phyloP scores from a whole-genome alignment of 352 stramenopile genomes.

The Globisporangium iwayamae region DNA sequence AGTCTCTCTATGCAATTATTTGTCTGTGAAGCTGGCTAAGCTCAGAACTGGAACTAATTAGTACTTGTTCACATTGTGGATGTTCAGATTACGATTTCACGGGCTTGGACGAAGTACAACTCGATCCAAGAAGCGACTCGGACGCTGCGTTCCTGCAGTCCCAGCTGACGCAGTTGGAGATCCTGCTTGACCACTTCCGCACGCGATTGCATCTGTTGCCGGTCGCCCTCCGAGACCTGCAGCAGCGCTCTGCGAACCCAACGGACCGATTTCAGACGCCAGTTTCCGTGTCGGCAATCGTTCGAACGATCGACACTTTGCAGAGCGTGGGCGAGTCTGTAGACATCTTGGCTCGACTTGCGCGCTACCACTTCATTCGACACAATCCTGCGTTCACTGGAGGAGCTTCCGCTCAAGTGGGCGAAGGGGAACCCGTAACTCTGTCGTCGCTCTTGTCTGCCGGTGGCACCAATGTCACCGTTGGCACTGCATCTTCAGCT shows the following conservation, averaged over 20 bases:
- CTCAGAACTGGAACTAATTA: background rate
- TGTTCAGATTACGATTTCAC: conserved; percentile 22
- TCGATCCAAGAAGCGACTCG: conserved; percentile 14
- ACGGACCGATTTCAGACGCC: background rate
- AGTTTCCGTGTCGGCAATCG: conserved; percentile 19
- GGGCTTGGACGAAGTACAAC: conserved; percentile 9
- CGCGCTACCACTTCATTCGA: conserved; percentile 46
- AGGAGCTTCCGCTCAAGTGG: conserved; percentile 2
- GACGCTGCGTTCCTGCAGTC: conserved; percentile 38
- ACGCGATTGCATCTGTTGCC: conserved; percentile 43
- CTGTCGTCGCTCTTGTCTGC: background rate
- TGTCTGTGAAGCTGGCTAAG: background rate
- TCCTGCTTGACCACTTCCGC: conserved; percentile 45
- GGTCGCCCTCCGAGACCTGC: conserved; percentile 36
- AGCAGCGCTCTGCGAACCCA: conserved; percentile 6
- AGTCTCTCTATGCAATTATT: background rate
- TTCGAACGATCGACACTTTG: conserved; percentile 51
- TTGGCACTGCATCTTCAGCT: background rate
- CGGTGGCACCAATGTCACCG: background rate
- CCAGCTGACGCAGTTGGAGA: conserved; percentile 46
- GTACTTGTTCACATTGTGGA: background rate
- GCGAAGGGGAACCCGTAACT: conserved; percentile 6
- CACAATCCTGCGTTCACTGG: conserved; percentile 20
- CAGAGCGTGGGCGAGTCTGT: conserved; percentile 51
- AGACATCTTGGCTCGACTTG: conserved; percentile 44